A percentile compares a stretch with the other conserved stretches of the same genome.
Conservation (phyloP, 495 filamentous ascomycete species). For the Neurospora cerealis region DNA sequence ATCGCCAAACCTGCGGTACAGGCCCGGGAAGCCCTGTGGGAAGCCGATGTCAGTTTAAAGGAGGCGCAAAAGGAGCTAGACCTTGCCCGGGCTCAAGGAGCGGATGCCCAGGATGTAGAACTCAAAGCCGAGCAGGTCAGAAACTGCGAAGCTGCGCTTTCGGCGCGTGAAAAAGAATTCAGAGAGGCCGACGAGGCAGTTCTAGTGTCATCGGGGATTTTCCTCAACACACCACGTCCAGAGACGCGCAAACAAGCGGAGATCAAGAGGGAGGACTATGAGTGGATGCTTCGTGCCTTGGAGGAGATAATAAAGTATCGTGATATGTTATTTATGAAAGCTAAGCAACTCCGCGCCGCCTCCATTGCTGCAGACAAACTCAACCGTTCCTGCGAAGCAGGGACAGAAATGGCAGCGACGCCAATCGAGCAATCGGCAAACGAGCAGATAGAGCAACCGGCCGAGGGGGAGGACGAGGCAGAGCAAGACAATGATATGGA, state of each 20-base stretch:
- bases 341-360: background rate
- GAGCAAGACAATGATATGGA: background rate
- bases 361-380: background rate
- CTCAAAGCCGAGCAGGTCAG: background rate
- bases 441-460: background rate
- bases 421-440: background rate
- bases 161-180: background rate
- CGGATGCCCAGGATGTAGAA: background rate
- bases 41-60: background rate
- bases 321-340: background rate
- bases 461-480: background rate
- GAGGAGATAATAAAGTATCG: background rate
- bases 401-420: background rate
- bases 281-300: background rate
- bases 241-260: background rate
- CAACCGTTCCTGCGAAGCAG: background rate
- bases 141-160: background rate
- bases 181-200: background rate
- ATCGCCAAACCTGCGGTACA: background rate
- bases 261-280: background rate
- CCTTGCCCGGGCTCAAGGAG: background rate
- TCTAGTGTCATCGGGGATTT: background rate
- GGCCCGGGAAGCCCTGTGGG: background rate
- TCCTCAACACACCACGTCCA: background rate
- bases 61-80: background rate